Conservation (phyloP, 192 early-diverging fungal genomes). For the Phycomyces nitens region DNA sequence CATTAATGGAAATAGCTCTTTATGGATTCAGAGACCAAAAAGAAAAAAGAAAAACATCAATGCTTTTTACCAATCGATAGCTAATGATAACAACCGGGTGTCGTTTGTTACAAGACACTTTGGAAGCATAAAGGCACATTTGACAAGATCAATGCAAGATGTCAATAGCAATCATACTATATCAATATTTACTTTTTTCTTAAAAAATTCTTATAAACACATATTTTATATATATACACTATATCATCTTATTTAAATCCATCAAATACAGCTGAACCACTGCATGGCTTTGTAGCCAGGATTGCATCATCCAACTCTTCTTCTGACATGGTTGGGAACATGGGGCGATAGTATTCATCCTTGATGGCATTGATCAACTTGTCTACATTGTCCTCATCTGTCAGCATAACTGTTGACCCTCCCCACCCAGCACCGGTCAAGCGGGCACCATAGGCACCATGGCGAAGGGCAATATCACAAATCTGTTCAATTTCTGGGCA, state of each 20-base stretch:
- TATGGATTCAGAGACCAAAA: too few relatives aligned
- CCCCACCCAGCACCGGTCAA: slow-evolving; percentile 96
- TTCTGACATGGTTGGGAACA: slow-evolving; percentile 45
- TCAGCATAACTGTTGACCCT: slow-evolving; percentile 78
- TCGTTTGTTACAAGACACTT: too few relatives aligned
- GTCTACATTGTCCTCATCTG: slow-evolving; percentile 56
- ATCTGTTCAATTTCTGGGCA: slow-evolving; percentile 83
- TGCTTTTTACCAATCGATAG: too few relatives aligned
- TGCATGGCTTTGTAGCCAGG: slow-evolving; percentile 45
- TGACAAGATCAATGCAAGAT: too few relatives aligned
- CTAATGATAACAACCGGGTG: too few relatives aligned
- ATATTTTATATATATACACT: too few relatives aligned
- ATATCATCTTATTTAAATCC: slow-evolving; percentile 16
- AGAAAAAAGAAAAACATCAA: too few relatives aligned
- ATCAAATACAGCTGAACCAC: slow-evolving; percentile 43
- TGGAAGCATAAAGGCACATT: too few relatives aligned
- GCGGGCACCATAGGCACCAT: slow-evolving; percentile 78
- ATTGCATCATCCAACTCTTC: slow-evolving; percentile 50
- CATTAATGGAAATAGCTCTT: too few relatives aligned
- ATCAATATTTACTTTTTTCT: too few relatives aligned
- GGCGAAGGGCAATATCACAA: slow-evolving; percentile 51
- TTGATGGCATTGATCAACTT: slow-evolving; percentile 61
- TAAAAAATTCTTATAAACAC: too few relatives aligned
- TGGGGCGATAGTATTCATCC: slow-evolving; percentile 61
- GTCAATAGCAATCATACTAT: too few relatives aligned